phyloP scores from a whole-genome alignment of 495 filamentous ascomycete species.

The Polyplosphaeria fusca region DNA sequence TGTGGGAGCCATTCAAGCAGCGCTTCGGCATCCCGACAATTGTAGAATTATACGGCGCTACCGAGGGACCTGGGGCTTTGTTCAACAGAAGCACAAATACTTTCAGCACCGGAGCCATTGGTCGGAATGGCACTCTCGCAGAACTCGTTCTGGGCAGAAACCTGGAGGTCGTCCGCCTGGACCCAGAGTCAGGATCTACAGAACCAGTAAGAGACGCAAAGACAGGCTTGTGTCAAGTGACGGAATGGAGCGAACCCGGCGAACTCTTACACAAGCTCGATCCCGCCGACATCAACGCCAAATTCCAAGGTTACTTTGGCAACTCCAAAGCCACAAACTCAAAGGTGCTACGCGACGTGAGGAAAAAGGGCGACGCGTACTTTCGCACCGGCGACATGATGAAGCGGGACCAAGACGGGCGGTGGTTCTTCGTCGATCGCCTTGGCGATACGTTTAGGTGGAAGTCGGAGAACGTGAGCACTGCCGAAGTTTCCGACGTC shows the following conservation, averaged over 20 bases:
- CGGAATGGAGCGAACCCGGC: constrained; percentile 63
- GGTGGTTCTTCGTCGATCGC: constrained; percentile 79
- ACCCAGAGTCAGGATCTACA: constrained; percentile 61
- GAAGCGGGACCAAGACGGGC: constrained; percentile 64
- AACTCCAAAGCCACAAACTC: constrained; percentile 69
- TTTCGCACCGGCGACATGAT: constrained; percentile 87
- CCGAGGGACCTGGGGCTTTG: constrained; percentile 68
- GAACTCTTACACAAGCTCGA: constrained; percentile 79
- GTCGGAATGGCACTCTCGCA: constrained; percentile 65
- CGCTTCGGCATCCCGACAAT: constrained; percentile 81
- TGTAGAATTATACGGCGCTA: constrained; percentile 86
- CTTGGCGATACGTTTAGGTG: constrained; percentile 44
- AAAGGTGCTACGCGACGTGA: constrained; percentile 77
- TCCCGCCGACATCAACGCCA: constrained; percentile 55
- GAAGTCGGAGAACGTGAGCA: constrained; percentile 62
- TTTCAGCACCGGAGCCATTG: constrained; percentile 76
- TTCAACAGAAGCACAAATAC: constrained; percentile 78
- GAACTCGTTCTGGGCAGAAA: constrained; percentile 50
- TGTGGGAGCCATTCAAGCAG: constrained; percentile 84
- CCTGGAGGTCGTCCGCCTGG: constrained; percentile 65
- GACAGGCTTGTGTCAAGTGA: constrained; percentile 67
- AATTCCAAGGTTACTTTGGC: constrained; percentile 85
- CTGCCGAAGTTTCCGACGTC: constrained; percentile 74
- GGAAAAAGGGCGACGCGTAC: constrained; percentile 77
- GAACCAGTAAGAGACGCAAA: constrained; percentile 65